Percentiles rank a stretch among this genome's conserved stretches.
Evolutionary conservation across 2,329 filamentous ascomycete genomes (phyloP).

Genomic region (Colletotrichum karsti): DNA sequence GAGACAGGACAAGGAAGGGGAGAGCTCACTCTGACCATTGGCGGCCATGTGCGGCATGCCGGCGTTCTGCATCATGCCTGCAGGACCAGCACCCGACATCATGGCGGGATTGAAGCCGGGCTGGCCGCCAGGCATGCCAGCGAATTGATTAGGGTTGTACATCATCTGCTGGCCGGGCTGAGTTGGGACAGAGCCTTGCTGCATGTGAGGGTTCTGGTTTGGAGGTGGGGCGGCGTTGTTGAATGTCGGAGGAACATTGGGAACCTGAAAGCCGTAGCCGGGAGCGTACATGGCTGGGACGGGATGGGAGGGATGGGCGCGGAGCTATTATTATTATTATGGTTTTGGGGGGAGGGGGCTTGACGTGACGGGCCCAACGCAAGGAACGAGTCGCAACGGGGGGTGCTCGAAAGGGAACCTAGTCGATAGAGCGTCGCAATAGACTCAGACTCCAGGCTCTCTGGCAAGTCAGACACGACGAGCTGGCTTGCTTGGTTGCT

Average conservation of each 20-base stretch:
- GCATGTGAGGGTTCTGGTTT: conserved; percentile 53
- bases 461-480: conserved; percentile 13
- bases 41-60: conserved; percentile 67
- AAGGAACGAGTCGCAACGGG: conserved; percentile 10
- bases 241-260: conserved; percentile 61
- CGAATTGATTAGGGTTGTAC: conserved; percentile 67
- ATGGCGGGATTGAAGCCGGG: conserved; percentile 62
- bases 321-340: conserved; percentile 28
- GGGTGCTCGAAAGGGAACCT: conserved; percentile 7
- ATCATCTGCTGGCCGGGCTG: conserved; percentile 62
- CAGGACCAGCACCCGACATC: conserved; percentile 61
- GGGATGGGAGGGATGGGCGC: conserved; percentile 21
- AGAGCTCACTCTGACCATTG: conserved; percentile 67
- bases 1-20: conserved; percentile 35
- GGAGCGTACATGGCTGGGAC: conserved; percentile 59
- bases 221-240: conserved; percentile 57
- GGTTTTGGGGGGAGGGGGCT: conserved; percentile 17
- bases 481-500: background rate
- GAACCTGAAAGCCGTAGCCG: conserved; percentile 58
- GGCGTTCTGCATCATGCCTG: conserved; percentile 71
- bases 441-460: conserved; percentile 18
- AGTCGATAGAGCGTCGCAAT: conserved; percentile 20
- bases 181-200: conserved; percentile 50
- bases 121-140: conserved; percentile 56
- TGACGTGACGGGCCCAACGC: conserved; percentile 7